Base-by-base conservation (phyloP, 495 filamentous ascomycete species). In the Penicillium ochrochloron region DNA sequence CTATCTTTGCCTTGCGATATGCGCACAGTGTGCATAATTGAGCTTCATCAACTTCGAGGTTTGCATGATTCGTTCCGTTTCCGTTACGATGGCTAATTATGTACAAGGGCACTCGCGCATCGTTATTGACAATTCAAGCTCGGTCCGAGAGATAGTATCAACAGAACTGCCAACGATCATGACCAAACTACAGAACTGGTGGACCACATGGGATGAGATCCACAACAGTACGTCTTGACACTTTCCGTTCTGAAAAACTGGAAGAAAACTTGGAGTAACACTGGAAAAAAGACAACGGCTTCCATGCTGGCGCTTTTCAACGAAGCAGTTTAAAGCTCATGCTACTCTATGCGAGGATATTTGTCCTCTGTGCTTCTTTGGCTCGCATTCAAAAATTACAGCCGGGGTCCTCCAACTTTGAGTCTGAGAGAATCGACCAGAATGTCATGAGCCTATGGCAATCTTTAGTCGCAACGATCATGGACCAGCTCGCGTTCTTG, bases 171-270 rank as follows among this genome's bases (percentile, higher is more conserved):
- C 78, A 2, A 70, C 71, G 5, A 75, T 78, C 4, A 77, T 80
- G 75, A 52, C 65, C 25, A 72, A 75, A 50, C 60, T 80, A 9
- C 73, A 77, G 33, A 73, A 66, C 19, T 80, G 78, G 78, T 79
- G 76, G 75, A 72, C 70, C 2, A 73, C 70, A 21, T 80, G 78
- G 78, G 78, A 80, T 55, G 72, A 78, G n/a, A 75, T 79, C n/a
- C 78, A 80, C 57, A 70, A 73, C 14, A 76, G 78, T 79, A 59
- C 65, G 78, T 52, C 35, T 23, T 12, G 4, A 3, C 53, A 33
- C 33, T 25, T 12, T 31, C 12, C 7, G 2, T 17, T 5, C 15
- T 33, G 15, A 50, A 19, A n/a, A 8, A 33, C 33, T 10, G n/a
- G 21, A 29, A 19, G 29, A 57, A 57, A 1, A 56, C 61, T 17